Evolutionary conservation across 192 early-diverging fungal species (phyloP).

Genomic region (Podila clonocystis): DNA sequence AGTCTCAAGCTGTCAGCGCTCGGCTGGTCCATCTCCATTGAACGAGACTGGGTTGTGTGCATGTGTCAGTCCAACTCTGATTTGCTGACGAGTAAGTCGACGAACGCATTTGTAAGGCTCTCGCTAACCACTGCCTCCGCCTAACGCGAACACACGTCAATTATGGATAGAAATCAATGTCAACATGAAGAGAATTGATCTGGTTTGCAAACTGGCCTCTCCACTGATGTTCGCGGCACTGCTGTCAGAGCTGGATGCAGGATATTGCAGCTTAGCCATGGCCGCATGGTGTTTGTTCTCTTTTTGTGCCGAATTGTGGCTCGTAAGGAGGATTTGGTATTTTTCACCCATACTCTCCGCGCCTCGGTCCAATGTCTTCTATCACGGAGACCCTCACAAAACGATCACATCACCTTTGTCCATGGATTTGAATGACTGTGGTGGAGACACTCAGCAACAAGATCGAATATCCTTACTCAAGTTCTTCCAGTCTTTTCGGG

Average conservation of each 20-base stretch:
- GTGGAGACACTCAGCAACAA: background rate
- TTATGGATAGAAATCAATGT: constrained; percentile 30
- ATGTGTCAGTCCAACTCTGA: constrained; percentile 37
- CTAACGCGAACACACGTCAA: background rate
- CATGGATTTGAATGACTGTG: no score
- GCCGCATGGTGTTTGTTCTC: constrained; percentile 36
- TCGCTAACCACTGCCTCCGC: no score
- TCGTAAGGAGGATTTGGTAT: constrained; percentile 28
- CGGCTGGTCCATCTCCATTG: constrained; percentile 48
- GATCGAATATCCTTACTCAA: background rate
- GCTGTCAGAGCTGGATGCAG: constrained; percentile 17
- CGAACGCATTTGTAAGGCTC: no score
- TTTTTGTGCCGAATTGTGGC: constrained; percentile 14
- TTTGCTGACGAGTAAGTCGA: constrained; percentile 20
- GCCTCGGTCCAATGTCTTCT: constrained; percentile 10
- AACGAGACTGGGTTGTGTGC: constrained; percentile 47
- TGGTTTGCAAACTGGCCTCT: constrained; percentile 45
- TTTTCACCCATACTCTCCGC: constrained; percentile 14
- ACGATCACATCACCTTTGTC: no score
- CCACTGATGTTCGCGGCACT: constrained; percentile 40
- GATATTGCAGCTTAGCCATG: constrained; percentile 29
- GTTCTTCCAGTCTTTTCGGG: constrained; percentile 10
- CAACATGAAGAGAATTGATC: constrained; percentile 44
- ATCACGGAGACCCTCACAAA: background rate
- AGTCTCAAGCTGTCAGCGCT: constrained; percentile 32